phyloP scores from a whole-genome alignment of 2,329 filamentous ascomycete species.

The Beauveria sp. region DNA sequence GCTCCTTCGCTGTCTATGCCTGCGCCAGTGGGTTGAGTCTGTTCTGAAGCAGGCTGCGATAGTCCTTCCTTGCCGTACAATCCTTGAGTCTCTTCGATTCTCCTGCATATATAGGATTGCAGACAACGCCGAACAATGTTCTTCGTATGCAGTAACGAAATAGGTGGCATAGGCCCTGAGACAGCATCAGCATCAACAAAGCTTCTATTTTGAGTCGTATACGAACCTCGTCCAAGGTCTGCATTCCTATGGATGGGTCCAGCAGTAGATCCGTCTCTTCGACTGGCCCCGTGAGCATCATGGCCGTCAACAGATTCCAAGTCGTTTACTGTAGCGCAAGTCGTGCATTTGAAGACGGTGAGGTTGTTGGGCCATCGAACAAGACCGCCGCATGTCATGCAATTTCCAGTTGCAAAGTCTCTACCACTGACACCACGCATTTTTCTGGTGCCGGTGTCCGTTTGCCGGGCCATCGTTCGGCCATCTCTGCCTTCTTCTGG shows the following conservation, averaged over 20 bases:
- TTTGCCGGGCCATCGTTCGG: constrained; percentile 19
- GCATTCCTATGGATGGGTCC: background rate
- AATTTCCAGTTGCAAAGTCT: constrained; percentile 63
- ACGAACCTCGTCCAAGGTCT: constrained; percentile 8
- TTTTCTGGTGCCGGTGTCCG: constrained; percentile 22
- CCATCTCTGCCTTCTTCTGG: constrained; percentile 35
- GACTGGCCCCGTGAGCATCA: constrained; percentile 16
- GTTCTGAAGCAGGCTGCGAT: background rate
- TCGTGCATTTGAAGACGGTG: constrained; percentile 71
- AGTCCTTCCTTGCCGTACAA: background rate
- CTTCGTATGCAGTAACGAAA: constrained; percentile 28
- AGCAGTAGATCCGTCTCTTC: constrained; percentile 17
- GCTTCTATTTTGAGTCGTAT: background rate
- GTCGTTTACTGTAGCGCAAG: constrained; percentile 81
- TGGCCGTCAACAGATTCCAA: constrained; percentile 31
- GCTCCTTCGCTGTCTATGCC: background rate
- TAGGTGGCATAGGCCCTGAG: constrained; percentile 17
- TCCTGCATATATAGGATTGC: constrained; percentile 23
- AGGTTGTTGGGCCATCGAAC: constrained; percentile 72
- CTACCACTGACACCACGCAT: constrained; percentile 27
- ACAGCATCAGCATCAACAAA: background rate
- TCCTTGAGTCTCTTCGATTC: constrained; percentile 1
- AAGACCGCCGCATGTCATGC: constrained; percentile 77
- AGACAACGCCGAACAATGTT: constrained; percentile 27
- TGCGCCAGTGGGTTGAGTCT: background rate